Percentiles rank a stretch among this genome's conserved stretches.
phyloP scores from a whole-genome alignment of 1,284 basidiomycete species.

The Phellopilus nigrolimitatus region DNA sequence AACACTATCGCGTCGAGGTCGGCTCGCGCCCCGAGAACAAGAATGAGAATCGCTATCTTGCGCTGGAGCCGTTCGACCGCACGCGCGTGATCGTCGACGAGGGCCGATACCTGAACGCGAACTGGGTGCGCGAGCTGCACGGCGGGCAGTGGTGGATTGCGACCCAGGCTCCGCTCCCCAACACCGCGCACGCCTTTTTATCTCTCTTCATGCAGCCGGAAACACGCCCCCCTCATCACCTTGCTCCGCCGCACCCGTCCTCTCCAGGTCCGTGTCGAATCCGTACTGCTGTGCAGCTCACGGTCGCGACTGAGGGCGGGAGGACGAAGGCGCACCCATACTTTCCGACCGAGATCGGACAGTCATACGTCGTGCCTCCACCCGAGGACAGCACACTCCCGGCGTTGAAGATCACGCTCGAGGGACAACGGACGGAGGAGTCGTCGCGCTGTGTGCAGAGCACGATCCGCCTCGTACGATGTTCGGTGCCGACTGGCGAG shows the following conservation, averaged over 20 bases:
- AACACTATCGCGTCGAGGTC: constrained; percentile 41
- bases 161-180: constrained; percentile 70
- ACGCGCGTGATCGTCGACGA: constrained; percentile 56
- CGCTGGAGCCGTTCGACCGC: constrained; percentile 75
- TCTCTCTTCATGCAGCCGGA: constrained; percentile 54
- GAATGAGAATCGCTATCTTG: constrained; percentile 61
- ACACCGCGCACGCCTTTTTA: constrained; percentile 70
- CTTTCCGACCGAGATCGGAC: constrained; percentile 58
- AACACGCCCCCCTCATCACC: constrained; percentile 34
- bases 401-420: constrained; percentile 51
- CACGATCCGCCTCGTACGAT: constrained; percentile 37
- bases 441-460: constrained; percentile 61
- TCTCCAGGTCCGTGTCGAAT: constrained; percentile 37
- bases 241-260: constrained; percentile 20
- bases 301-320: constrained; percentile 59
- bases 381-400: constrained; percentile 36
- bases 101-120: constrained; percentile 74
- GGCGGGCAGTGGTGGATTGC: constrained; percentile 81
- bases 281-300: constrained; percentile 76
- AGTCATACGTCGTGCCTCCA: constrained; percentile 46
- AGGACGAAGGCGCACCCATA: constrained; percentile 71
- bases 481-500: constrained; percentile 27
- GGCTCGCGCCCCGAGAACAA: constrained; percentile 34
- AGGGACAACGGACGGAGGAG: constrained; percentile 38
- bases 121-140: constrained; percentile 68